A percentile compares a stretch with the other conserved stretches of the same genome.
phyloP scores from a whole-genome alignment of 2,329 filamentous ascomycete genomes.

The Aspergillus sojae region DNA sequence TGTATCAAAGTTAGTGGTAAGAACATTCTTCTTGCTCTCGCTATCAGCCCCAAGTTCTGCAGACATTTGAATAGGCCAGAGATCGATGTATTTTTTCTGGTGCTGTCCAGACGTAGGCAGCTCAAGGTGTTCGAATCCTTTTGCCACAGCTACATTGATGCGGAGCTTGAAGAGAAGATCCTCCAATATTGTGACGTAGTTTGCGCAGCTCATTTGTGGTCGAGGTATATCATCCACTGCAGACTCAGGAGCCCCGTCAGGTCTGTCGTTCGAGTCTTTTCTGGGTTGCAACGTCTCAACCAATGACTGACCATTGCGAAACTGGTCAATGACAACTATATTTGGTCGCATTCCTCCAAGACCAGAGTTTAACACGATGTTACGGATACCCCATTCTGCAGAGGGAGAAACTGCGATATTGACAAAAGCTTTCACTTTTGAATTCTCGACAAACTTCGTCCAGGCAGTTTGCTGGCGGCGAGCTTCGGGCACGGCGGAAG shows the following conservation, averaged over 20 bases:
- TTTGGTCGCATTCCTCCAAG: constrained; percentile 88
- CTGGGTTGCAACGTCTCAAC: constrained; percentile 57
- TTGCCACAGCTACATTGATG: constrained; percentile 82
- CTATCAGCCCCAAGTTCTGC: constrained; percentile 73
- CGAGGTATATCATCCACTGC: constrained; percentile 72
- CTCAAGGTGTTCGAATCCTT: constrained; percentile 76
- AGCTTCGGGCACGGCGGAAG: constrained; percentile 75
- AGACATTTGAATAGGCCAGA: constrained; percentile 95
- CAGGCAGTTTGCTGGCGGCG: constrained; percentile 78
- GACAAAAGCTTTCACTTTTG: constrained; percentile 85
- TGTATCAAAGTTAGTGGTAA: constrained; percentile 90
- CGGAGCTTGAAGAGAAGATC: constrained; percentile 76
- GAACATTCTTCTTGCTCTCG: constrained; percentile 63
- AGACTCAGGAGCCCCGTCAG: constrained; percentile 16
- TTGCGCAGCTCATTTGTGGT: constrained; percentile 68
- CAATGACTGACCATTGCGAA: constrained; percentile 62
- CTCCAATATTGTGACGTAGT: constrained; percentile 81
- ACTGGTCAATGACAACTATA: constrained; percentile 78
- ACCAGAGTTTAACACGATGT: constrained; percentile 78
- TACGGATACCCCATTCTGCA: constrained; percentile 82
- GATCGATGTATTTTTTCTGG: constrained; percentile 76
- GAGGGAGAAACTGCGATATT: constrained; percentile 82
- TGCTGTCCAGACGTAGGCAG: constrained; percentile 64
- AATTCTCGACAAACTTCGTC: constrained; percentile 85
- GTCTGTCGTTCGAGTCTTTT: constrained; percentile 25